Conservation (phyloP, 176 grass and related monocot genomes). For the Oryza nivara region DNA sequence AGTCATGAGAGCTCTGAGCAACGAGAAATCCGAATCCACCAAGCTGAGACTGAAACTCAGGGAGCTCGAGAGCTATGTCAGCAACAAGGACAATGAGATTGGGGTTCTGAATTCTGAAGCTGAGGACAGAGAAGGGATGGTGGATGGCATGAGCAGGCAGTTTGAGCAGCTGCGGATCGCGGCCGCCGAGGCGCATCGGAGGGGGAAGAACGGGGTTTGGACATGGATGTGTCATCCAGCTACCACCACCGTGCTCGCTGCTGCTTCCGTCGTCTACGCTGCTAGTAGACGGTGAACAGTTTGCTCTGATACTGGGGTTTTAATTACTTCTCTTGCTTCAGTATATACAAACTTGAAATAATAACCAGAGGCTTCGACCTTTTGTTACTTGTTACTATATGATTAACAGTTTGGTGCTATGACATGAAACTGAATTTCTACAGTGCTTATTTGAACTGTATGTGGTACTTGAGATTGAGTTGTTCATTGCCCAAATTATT, state of each 20-base stretch:
- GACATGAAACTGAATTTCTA: slow-evolving; percentile 33
- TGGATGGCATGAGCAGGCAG: slow-evolving; percentile 43
- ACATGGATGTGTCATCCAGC: slow-evolving; percentile 59
- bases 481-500: neutral
- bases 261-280: slow-evolving; percentile 71
- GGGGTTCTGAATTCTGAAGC: slow-evolving; percentile 29
- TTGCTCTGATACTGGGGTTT: slow-evolving; percentile 31
- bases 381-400: slow-evolving; percentile 39
- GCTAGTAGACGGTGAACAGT: slow-evolving; percentile 54
- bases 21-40: slow-evolving; percentile 23
- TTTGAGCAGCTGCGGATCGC: slow-evolving; percentile 56
- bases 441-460: neutral
- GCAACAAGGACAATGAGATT: slow-evolving; percentile 33
- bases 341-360: slow-evolving; percentile 46
- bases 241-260: slow-evolving; percentile 61
- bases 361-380: slow-evolving; percentile 39
- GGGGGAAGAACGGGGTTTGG: slow-evolving; percentile 43
- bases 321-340: slow-evolving; percentile 24
- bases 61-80: slow-evolving; percentile 38
- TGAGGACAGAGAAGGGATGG: slow-evolving; percentile 14
- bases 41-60: slow-evolving; percentile 34
- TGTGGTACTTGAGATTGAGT: neutral
- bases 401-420: slow-evolving; percentile 35
- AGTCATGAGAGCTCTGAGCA: slow-evolving; percentile 16
- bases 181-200: slow-evolving; percentile 43